These are phyloP conservation scores for Gracilaria domingensis DNA, from an alignment of 23 red algal genomes.

Conservation along the genomic window DNA sequence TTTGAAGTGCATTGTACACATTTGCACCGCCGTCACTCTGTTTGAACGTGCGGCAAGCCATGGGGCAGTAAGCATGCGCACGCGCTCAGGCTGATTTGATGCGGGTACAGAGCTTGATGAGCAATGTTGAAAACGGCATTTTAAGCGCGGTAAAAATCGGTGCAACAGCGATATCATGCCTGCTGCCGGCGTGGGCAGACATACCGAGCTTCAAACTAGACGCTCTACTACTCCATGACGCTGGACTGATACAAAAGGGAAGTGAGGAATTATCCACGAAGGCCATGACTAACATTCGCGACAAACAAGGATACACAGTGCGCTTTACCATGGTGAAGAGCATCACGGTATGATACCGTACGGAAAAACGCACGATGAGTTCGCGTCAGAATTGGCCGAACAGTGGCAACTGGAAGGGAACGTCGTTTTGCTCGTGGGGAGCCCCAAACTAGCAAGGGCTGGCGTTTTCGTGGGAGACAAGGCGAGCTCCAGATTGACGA, in stretches of 20 bases:
- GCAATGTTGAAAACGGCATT: neutral
- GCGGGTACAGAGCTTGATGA: neutral
- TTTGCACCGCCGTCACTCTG: conserved; percentile 65
- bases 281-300: neutral
- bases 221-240: conserved; percentile 15
- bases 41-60: too few species aligned
- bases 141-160: neutral
- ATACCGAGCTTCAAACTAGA: neutral
- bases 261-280: conserved; percentile 11
- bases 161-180: neutral
- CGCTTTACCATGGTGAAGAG: conserved; percentile 36
- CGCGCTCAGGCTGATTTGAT: neutral
- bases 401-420: neutral
- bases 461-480: conserved; percentile 61
- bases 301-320: conserved; percentile 19
- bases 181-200: neutral
- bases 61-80: neutral
- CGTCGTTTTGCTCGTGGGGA: conserved; percentile 67
- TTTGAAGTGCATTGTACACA: conserved; percentile 77
- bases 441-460: conserved; percentile 60
- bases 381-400: conserved; percentile 48
- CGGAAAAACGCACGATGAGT: conserved; percentile 53
- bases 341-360: too few species aligned
- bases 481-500: neutral
- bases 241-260: neutral